These are phyloP conservation scores for Mycena olivaceomarginata DNA, from an alignment of 768 basidiomycete species.

Conservation along the genomic window DNA sequence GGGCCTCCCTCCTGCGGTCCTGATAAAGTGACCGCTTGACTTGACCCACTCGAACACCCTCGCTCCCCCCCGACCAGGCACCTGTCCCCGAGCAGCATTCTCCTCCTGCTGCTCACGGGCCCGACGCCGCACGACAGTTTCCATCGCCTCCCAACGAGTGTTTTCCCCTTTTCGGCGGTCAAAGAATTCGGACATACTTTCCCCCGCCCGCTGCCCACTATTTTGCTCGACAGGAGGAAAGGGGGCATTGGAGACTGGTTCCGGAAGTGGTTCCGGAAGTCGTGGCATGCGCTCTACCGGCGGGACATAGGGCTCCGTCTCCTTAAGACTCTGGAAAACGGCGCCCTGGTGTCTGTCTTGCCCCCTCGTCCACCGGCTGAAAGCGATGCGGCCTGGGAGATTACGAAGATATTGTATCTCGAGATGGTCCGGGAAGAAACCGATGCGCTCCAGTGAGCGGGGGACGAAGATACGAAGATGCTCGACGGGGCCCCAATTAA, in stretches of 20 bases:
- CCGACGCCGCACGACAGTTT: background rate
- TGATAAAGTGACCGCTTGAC: background rate
- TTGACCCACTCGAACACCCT: constrained; percentile 24
- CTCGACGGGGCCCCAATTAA: background rate
- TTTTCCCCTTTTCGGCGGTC: background rate
- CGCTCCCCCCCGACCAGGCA: background rate
- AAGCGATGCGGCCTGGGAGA: background rate
- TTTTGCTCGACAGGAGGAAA: constrained; percentile 13
- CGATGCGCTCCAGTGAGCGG: background rate
- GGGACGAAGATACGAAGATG: background rate
- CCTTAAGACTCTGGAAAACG: background rate
- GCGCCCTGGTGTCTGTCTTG: too few species aligned
- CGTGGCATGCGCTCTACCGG: background rate
- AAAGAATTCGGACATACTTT: constrained; percentile 5
- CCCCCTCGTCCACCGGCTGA: constrained; percentile 3
- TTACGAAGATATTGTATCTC: background rate
- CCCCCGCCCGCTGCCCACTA: background rate
- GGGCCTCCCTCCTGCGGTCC: background rate
- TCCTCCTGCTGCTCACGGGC: background rate
- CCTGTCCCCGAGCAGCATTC: background rate
- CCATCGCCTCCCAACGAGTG: background rate
- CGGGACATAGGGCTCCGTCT: background rate
- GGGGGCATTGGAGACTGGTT: background rate
- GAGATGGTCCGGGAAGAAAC: background rate
- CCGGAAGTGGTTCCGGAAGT: background rate